Percentiles rank a stretch among this genome's conserved stretches.
phyloP scores from a whole-genome alignment of 352 stramenopile genomes.

The Pythium utonaiense region DNA sequence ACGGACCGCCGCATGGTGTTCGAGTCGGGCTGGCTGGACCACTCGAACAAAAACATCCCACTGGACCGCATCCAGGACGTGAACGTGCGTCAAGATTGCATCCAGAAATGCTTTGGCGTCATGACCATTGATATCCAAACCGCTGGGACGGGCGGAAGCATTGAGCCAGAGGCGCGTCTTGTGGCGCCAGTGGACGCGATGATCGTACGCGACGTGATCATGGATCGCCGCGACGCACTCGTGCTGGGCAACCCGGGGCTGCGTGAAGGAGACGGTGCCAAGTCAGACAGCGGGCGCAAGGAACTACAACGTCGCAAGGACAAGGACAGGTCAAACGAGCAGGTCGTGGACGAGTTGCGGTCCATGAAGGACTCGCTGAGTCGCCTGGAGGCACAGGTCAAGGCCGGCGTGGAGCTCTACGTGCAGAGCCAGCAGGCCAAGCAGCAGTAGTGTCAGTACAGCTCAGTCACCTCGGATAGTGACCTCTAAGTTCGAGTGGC shows the following conservation, averaged over 20 bases:
- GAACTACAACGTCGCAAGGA: not conserved
- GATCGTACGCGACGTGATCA: slow-evolving; percentile 37
- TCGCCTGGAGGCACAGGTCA: slow-evolving; percentile 19
- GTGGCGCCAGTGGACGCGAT: slow-evolving; percentile 32
- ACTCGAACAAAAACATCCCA: slow-evolving; percentile 38
- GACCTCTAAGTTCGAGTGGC: slow-evolving; percentile 11
- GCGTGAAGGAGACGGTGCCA: not conserved
- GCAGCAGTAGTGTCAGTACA: slow-evolving; percentile 3
- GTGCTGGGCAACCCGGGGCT: slow-evolving; percentile 25
- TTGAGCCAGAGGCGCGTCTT: slow-evolving; percentile 26
- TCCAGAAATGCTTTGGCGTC: slow-evolving; percentile 33
- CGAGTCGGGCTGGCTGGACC: slow-evolving; percentile 37
- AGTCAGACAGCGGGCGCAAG: not conserved
- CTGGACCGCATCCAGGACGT: slow-evolving; percentile 48
- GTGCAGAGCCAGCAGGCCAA: not conserved
- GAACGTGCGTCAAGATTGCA: slow-evolving; percentile 35
- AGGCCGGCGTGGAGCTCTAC: slow-evolving; percentile 16
- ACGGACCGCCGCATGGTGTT: slow-evolving; percentile 37
- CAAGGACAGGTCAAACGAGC: not conserved
- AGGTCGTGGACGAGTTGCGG: slow-evolving; percentile 14
- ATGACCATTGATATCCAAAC: slow-evolving; percentile 44
- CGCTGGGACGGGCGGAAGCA: slow-evolving; percentile 15
- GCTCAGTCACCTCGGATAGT: not conserved
- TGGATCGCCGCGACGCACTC: slow-evolving; percentile 39
- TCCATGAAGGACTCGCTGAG: slow-evolving; percentile 16